Evolutionary conservation across 306 rosid genomes (phyloP), one percentile per base, ranked within the genome.

Genomic region (Begonia loranthoides): DNA sequence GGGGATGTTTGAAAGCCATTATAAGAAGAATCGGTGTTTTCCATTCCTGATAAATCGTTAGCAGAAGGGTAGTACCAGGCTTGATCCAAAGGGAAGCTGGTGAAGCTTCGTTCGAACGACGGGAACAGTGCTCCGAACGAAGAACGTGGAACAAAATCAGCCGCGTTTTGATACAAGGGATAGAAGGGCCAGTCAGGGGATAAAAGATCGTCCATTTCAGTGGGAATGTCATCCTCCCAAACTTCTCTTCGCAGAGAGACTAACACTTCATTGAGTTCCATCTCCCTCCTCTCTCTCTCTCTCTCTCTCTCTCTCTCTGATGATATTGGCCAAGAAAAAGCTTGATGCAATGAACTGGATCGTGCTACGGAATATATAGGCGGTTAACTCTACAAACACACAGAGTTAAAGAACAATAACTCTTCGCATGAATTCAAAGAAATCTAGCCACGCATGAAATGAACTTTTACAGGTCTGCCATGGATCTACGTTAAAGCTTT

Each of bases 241-340:
- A 70, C 52, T 63, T 81, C 93, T 77, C 82, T 78, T 69, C 84
- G 70, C 41, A 77, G 65, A 66, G 83, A 72, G 54, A 80, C 63
- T 4, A 78, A 43, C 48, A 49, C 56, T 17, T 59, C 64, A 44
- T 59, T 45, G 39, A 49, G 40, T 45, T 50, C 64, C 64, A 59
- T 45, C 49, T 45, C 49, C 3, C 49, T 28, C 36, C 36, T 28
- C 36, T 59, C 38, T 15, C 54, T 38, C 28, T 46, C 52, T 57
- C 63, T 33, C 44, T 48, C 62, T 33, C 3, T 9, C 36, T 55
- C 15, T 55, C 49, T 44, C 21, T 0, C 16, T 16, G 10, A 14
- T n/a, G 21, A 49, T 28, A 28, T 7, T 28, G 36, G 36, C 36
- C 36, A 28, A 28, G 36, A 28, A 5, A 28, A 7, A 28, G 36